Base-by-base conservation (phyloP, 2,329 filamentous ascomycete species). In the Colletotrichum salicis region DNA sequence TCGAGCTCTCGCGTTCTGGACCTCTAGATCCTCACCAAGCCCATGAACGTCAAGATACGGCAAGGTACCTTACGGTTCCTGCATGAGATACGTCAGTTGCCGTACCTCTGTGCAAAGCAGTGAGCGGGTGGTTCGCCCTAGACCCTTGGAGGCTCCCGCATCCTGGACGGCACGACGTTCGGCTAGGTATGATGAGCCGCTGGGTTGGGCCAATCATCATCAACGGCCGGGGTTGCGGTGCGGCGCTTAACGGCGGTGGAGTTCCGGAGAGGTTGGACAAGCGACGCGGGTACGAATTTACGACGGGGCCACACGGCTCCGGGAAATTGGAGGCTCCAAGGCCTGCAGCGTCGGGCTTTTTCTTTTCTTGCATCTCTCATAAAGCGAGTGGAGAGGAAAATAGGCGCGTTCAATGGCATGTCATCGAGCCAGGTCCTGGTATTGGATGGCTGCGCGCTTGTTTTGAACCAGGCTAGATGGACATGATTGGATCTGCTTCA, bases 181-280 rank as follows among this genome's bases (percentile, higher is more conserved):
- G 64, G 55, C 63, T 60, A 61, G 55, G 70, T 72, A 64, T 70
- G 70, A 70, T 45, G 66, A 73, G 72, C 72, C 72, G 72, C 70
- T 52, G 66, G 27, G 54, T 24, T 27, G 22, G 45, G 11, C 72
- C 72, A 74, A 74, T 74, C 37, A 70, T 10, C 31, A 27, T 29
- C 0, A 19, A 27, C 45, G 24, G 29, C 70, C 66, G 72, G 70
- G 66, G 63, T 22, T 31, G 45, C 54, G 27, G 55, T 24, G 54
- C 54, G 70, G 70, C 70, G 70, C 65, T 71, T 71, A 71, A 19
- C 29, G 24, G 54, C 19, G 45, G 72, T 72, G 72, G 70, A 33
- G 59, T 8, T 45, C 33, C 64, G 24, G 61, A 29, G 51, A 41
- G 31, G 56, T 41, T 22, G 45, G 65, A 72, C 70, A 72, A 72